Conservation (phyloP, 768 basidiomycete species). For the Termitomyces sp. region DNA sequence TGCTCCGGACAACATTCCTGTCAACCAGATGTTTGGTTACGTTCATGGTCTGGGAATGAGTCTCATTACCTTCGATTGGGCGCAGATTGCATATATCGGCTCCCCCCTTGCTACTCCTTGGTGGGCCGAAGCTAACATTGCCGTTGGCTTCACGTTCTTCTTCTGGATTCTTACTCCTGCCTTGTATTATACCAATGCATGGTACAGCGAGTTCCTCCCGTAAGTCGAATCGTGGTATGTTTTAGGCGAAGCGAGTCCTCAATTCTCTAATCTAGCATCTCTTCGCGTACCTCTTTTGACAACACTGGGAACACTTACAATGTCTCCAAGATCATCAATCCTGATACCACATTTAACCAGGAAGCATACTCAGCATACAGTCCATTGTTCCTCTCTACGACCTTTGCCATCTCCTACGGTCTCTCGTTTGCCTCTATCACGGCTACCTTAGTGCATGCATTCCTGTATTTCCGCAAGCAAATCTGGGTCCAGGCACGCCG, state of each 20-base stretch:
- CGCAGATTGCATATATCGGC: slow-evolving; percentile 64
- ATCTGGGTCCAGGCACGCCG: slow-evolving; percentile 69
- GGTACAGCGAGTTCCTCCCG: slow-evolving; percentile 55
- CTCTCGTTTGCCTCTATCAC: slow-evolving; percentile 82
- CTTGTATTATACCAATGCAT: slow-evolving; percentile 64
- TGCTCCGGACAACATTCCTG: slow-evolving; percentile 55
- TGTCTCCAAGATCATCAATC: slow-evolving; percentile 48
- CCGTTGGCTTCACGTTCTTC: slow-evolving; percentile 58
- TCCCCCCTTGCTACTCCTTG: slow-evolving; percentile 76
- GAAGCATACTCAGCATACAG: slow-evolving; percentile 51
- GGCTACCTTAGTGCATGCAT: slow-evolving; percentile 64
- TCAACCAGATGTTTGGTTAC: slow-evolving; percentile 77
- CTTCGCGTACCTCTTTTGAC: slow-evolving; percentile 61
- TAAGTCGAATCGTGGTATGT: slow-evolving; percentile 19
- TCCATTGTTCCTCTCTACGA: slow-evolving; percentile 61
- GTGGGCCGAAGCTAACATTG: slow-evolving; percentile 77
- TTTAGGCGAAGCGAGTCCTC: background rate
- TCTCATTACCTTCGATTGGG: slow-evolving; percentile 78
- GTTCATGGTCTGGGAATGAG: slow-evolving; percentile 62
- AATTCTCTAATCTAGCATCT: slow-evolving; percentile 33
- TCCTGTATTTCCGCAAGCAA: slow-evolving; percentile 73
- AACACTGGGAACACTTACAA: slow-evolving; percentile 57
- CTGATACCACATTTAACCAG: slow-evolving; percentile 50
- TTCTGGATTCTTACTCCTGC: slow-evolving; percentile 66
- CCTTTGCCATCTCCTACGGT: slow-evolving; percentile 76